These are phyloP conservation scores for Pestalotiopsis sp. DNA, from an alignment of 2,329 filamentous ascomycete genomes.

Conservation along the genomic window DNA sequence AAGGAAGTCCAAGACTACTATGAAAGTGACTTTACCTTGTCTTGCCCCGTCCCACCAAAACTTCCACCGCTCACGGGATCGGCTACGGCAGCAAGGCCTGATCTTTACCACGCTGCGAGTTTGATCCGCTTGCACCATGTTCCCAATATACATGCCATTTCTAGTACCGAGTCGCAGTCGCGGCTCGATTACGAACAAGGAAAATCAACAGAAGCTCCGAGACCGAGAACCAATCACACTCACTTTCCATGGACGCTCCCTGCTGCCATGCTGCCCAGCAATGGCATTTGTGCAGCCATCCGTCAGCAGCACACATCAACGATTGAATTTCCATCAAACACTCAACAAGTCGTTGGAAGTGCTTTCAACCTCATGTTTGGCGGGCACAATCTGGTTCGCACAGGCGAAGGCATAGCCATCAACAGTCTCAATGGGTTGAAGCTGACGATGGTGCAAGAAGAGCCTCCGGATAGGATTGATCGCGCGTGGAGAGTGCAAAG, in stretches of 20 bases:
- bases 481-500: constrained; percentile 73
- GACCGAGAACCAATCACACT: constrained; percentile 74
- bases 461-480: constrained; percentile 41
- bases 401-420: constrained; percentile 50
- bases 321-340: constrained; percentile 62
- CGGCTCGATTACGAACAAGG: constrained; percentile 18
- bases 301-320: constrained; percentile 70
- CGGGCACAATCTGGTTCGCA: constrained; percentile 49
- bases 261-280: constrained; percentile 68
- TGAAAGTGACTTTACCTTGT: constrained; percentile 53
- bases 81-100: constrained; percentile 74
- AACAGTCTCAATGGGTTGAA: constrained; percentile 60
- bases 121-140: constrained; percentile 81
- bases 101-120: constrained; percentile 87
- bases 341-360: constrained; percentile 41
- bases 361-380: constrained; percentile 51
- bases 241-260: constrained; percentile 95
- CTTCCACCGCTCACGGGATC: constrained; percentile 73
- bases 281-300: constrained; percentile 78
- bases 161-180: background rate
- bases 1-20: constrained; percentile 37
- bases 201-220: constrained; percentile 18
- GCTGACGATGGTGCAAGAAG: constrained; percentile 70
- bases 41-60: constrained; percentile 67
- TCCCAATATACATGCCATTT: constrained; percentile 59